Percentiles rank a stretch among this genome's conserved stretches.
Evolutionary conservation across 345 rosid genomes (phyloP).

Genomic region (Linum lewisii): DNA sequence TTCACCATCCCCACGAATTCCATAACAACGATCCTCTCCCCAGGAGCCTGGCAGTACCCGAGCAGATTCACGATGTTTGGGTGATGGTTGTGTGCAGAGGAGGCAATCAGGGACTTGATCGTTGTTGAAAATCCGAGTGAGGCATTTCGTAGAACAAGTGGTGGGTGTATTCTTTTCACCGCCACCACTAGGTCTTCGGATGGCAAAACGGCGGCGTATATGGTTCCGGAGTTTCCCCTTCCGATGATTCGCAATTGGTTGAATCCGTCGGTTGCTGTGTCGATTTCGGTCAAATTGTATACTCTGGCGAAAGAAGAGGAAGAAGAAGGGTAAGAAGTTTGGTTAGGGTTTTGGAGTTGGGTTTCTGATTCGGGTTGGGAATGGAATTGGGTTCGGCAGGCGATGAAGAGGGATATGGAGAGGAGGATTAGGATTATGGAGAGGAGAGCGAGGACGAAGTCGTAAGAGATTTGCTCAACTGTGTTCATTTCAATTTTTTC

Average conservation of each 20-base stretch:
- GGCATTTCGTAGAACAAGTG: neutral
- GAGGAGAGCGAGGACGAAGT: neutral
- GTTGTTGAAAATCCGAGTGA: constrained; percentile 39
- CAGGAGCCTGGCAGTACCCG: constrained; percentile 81
- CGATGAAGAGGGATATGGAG: neutral
- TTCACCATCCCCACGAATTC: constrained; percentile 44
- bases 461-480: neutral
- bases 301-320: neutral
- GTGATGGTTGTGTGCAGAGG: constrained; percentile 54
- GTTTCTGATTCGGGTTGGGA: neutral
- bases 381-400: neutral
- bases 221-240: neutral
- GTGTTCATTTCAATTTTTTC: neutral
- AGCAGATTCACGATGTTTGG: constrained; percentile 52
- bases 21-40: constrained; percentile 55
- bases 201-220: neutral
- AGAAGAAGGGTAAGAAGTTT: neutral
- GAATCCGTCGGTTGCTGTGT: neutral
- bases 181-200: neutral
- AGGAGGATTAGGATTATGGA: neutral
- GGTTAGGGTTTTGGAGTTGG: neutral
- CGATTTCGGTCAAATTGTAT: neutral
- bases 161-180: neutral
- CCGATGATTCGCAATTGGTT: neutral
- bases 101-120: constrained; percentile 46